phyloP scores from a whole-genome alignment of 371 early-diverging fungal genomes.

The Actinomortierella ambigua region DNA sequence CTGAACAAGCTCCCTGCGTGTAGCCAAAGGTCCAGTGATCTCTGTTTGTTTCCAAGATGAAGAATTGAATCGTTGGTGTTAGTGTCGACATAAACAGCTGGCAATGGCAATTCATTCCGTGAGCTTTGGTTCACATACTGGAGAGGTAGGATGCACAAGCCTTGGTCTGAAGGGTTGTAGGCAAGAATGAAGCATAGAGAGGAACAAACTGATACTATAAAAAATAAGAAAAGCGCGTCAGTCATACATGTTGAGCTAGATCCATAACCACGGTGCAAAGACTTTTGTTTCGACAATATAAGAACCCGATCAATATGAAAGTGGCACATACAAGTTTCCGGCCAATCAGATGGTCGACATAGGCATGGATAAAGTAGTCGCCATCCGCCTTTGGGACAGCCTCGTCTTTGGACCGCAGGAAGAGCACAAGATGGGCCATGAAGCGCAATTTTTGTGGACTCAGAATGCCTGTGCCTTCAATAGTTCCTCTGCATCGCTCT shows the following conservation, averaged over 20 bases:
- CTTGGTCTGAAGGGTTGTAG: slow-evolving; percentile 26
- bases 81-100: too few species aligned
- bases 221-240: not conserved
- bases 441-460: slow-evolving; percentile 39
- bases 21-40: slow-evolving; percentile 23
- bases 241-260: not conserved
- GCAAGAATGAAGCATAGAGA: slow-evolving; percentile 39
- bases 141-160: slow-evolving; percentile 32
- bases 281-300: not conserved
- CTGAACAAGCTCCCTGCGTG: slow-evolving; percentile 19
- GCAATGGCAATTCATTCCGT: too few species aligned
- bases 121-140: slow-evolving; percentile 27
- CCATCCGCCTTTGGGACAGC: slow-evolving; percentile 28
- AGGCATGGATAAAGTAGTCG: slow-evolving; percentile 44
- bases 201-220: slow-evolving; percentile 39
- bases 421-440: slow-evolving; percentile 37
- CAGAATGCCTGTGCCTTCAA: slow-evolving; percentile 10
- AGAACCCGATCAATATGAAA: too few species aligned
- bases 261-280: not conserved
- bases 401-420: slow-evolving; percentile 24
- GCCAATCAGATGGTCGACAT: slow-evolving; percentile 47
- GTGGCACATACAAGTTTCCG: slow-evolving; percentile 20
- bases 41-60: slow-evolving; percentile 4
- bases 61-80: too few species aligned
- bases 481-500: slow-evolving; percentile 13